Base-by-base conservation (phyloP, 2,329 filamentous ascomycete species). In the Magnaporthiopsis rhizophila region DNA sequence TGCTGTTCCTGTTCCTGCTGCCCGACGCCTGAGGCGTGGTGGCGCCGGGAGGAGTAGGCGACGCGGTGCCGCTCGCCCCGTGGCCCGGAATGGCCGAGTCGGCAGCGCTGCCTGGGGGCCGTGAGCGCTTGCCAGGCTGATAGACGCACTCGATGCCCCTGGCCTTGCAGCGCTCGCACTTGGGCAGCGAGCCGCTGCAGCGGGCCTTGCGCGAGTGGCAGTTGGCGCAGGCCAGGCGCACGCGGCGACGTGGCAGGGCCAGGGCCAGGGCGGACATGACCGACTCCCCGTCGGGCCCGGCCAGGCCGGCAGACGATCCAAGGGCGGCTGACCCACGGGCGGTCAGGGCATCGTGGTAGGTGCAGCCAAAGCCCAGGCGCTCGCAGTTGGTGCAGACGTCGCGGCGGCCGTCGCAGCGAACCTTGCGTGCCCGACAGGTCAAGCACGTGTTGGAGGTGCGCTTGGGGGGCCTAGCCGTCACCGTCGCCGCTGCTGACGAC, bases 171-270 rank as follows among this genome's bases (percentile, higher is more conserved):
- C 79, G 76, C 62, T 84, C 81, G 69, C 83, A 86, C 63, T 80
- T 78, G 3, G 83, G 83, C 62, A 80, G 76, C 67, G 84, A 80
- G n/a, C 83, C 83, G 63, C 80, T 85, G 73, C 83, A 86, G 61
- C 83, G 77, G 36, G 83, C 83, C 70, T 86, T 86, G 68, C 83
- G 78, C 45, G 81, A 80, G 67, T 86, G 83, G 71, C 83, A 86
- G 69, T 79, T 83, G 69, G 81, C 77, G 68, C 83, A 86, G 34
- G 83, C 83, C 71, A 84, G 79, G 59, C 83, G 79, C 58, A 84
- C 83, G 28, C 83, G 81, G 53, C 83, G 79, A 57, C 82, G 75
- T 8, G 83, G 80, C 62, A 83, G 70, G n/a, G 77, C 74, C 62
- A 79, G 72, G 45, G 76, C 77, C 68, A 80, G 76, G 71, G 15